Percentiles rank a stretch among this genome's conserved stretches.
Evolutionary conservation across 805 yeast genomes (phyloP).

Genomic region (Wickerhamomyces ciferrii): DNA sequence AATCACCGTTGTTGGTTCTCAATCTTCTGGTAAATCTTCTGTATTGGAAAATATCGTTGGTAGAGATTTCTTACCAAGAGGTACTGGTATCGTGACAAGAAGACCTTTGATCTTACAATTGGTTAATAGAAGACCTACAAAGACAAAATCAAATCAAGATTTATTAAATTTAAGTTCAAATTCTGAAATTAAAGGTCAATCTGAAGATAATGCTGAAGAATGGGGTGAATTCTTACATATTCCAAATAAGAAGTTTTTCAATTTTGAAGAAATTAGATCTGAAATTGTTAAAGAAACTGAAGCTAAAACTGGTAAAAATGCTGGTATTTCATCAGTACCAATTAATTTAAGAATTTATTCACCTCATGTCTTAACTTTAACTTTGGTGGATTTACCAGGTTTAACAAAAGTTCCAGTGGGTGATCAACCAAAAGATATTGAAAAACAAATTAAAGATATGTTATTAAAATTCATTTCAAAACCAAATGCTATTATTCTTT

Average conservation of each 20-base stretch:
- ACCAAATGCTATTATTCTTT: slow-evolving; percentile 90
- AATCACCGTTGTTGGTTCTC: slow-evolving; percentile 93
- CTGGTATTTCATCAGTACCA: slow-evolving; percentile 89
- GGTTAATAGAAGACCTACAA: slow-evolving; percentile 57
- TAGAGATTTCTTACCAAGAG: slow-evolving; percentile 86
- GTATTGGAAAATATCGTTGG: slow-evolving; percentile 90
- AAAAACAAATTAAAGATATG: slow-evolving; percentile 89
- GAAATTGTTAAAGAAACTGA: slow-evolving; percentile 94
- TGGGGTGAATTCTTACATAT: slow-evolving; percentile 98
- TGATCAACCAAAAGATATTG: slow-evolving; percentile 97
- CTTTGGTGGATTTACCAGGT: slow-evolving; percentile 96
- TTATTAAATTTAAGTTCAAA: slow-evolving; percentile 34
- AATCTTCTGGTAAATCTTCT: slow-evolving; percentile 84
- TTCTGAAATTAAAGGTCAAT: slow-evolving; percentile 39
- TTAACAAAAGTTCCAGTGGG: slow-evolving; percentile 98
- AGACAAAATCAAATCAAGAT: slow-evolving; percentile 20
- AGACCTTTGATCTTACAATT: slow-evolving; percentile 81
- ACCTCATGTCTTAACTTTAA: slow-evolving; percentile 89
- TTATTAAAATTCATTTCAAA: slow-evolving; percentile 88
- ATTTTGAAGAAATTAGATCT: slow-evolving; percentile 81
- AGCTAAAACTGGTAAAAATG: slow-evolving; percentile 71
- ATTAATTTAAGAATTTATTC: slow-evolving; percentile 90
- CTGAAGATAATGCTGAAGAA: slow-evolving; percentile 74
- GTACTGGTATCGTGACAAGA: slow-evolving; percentile 89
- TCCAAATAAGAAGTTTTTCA: slow-evolving; percentile 82